Evolutionary conservation across 2,329 filamentous ascomycete genomes (phyloP).

Genomic region (Neofusicoccum cordaticola): DNA sequence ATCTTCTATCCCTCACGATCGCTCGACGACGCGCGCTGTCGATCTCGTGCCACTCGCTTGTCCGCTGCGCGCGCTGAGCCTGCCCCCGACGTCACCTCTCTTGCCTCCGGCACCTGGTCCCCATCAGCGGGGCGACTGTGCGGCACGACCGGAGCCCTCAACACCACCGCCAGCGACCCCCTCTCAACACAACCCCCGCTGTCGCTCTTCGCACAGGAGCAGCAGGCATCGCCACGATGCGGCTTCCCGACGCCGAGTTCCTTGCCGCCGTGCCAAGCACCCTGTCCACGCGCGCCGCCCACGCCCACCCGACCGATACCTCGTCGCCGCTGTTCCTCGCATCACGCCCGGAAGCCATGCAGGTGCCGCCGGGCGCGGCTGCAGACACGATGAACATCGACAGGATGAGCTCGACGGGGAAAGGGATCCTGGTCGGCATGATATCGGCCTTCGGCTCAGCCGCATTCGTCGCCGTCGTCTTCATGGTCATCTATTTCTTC

Average conservation of each 20-base stretch:
- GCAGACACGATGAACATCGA: constrained; percentile 17
- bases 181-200: neutral
- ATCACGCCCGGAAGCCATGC: constrained; percentile 19
- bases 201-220: neutral
- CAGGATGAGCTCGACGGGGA: constrained; percentile 55
- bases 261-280: constrained; percentile 28
- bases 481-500: constrained; percentile 87
- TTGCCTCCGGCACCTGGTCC: constrained; percentile 9
- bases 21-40: constrained; percentile 2
- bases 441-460: constrained; percentile 92
- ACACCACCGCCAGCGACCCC: neutral
- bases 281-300: constrained; percentile 29
- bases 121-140: constrained; percentile 16
- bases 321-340: constrained; percentile 25
- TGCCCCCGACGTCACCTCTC: constrained; percentile 16
- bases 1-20: neutral
- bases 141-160: constrained; percentile 8
- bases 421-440: constrained; percentile 90
- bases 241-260: constrained; percentile 28
- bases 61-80: neutral
- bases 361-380: neutral
- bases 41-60: constrained; percentile 13
- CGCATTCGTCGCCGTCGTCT: constrained; percentile 74
- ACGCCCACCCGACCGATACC: constrained; percentile 26
- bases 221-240: constrained; percentile 26